Base-by-base conservation (phyloP, 768 basidiomycete species). In the Porphyrellus cyaneotinctus region DNA sequence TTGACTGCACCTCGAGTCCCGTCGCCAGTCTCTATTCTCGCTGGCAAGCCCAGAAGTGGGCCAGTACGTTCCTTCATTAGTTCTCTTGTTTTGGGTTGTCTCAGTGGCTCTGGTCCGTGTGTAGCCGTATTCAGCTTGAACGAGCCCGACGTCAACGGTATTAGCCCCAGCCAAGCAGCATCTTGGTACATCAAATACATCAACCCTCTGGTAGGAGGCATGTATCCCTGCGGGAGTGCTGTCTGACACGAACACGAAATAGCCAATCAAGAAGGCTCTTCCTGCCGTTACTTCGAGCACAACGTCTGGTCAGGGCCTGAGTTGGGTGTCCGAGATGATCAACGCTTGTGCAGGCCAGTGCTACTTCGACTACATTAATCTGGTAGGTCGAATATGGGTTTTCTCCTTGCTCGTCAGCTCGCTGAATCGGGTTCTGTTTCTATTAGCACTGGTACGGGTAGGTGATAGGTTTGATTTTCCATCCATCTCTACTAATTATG, bases 201-300 rank as follows among this genome's bases (percentile, higher is more conserved):
- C 20, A 74, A 73, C 51, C 71, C 73, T 6, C 39, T 73, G 54
- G 70, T 72, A 58, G 24, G 68, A 32, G 39, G 12, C 31, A 3
- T 1, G 17, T 48, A 18, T 15, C 30, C n/a, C 22, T 6, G 7
- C n/a, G 12, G 9, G 35, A 35, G 9, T 20, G 14, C 26, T 9
- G 2, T 9, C 32, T 54, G 6, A 58, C 6, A 13, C 2, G 15
- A 45, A 32, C 2, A 20, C 2, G 22, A 47, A 44, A 23, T 35
- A 73, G 72, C 6, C 64, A 1, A 72, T 72, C 39, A 70, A 70
- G 64, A 74, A 72, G 49, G 72, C 72, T 4, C 67, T 74, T 23
- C 72, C 72, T 6, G 68, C 72, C 0, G 65, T 74, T 12, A 67
- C 71, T 12, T 70, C 72, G n/a, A 73, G 70, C 26, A 49, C 54